Evolutionary conservation across 2,329 filamentous ascomycete species (phyloP).

Genomic region (Coleophoma eucalyptorum): DNA sequence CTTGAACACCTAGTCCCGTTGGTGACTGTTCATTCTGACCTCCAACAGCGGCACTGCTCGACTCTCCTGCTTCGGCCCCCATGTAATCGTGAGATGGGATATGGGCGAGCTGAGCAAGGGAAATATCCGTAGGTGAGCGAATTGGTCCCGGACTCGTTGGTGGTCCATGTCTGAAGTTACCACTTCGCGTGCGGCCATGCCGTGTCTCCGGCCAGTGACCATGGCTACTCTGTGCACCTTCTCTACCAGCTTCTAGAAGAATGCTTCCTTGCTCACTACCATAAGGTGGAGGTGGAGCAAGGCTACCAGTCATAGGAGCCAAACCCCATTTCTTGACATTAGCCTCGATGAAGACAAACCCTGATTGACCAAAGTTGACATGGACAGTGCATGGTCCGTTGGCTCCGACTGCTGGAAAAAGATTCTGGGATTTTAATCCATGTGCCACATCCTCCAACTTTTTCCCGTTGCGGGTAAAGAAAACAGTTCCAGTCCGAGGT

Average conservation of each 20-base stretch:
- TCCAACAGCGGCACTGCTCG: conserved; percentile 31
- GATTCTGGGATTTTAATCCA: conserved; percentile 90
- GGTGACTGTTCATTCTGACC: conserved; percentile 11
- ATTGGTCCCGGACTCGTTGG: conserved; percentile 86
- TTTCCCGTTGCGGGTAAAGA: conserved; percentile 98
- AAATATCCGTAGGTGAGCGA: conserved; percentile 92
- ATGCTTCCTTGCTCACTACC: conserved; percentile 97
- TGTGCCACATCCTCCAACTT: conserved; percentile 93
- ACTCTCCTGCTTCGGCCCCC: conserved; percentile 64
- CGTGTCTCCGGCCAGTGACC: conserved; percentile 35
- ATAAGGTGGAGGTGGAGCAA: conserved; percentile 93
- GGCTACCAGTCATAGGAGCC: conserved; percentile 89
- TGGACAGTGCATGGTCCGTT: conserved; percentile 91
- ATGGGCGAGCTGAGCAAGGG: conserved; percentile 79
- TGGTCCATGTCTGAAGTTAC: conserved; percentile 68
- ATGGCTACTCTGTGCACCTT: conserved; percentile 43
- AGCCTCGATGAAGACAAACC: conserved; percentile 98
- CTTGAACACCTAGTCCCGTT: conserved; percentile 13
- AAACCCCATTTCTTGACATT: conserved; percentile 99
- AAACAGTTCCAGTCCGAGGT: conserved; percentile 88
- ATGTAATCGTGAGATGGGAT: conserved; percentile 63
- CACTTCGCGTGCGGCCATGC: conserved; percentile 72
- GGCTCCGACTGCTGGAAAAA: conserved; percentile 95
- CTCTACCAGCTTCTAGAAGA: conserved; percentile 77
- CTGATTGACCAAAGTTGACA: conserved; percentile 96